Evolutionary conservation across 2,329 filamentous ascomycete genomes (phyloP).

Genomic region (Hysterium pulicare): DNA sequence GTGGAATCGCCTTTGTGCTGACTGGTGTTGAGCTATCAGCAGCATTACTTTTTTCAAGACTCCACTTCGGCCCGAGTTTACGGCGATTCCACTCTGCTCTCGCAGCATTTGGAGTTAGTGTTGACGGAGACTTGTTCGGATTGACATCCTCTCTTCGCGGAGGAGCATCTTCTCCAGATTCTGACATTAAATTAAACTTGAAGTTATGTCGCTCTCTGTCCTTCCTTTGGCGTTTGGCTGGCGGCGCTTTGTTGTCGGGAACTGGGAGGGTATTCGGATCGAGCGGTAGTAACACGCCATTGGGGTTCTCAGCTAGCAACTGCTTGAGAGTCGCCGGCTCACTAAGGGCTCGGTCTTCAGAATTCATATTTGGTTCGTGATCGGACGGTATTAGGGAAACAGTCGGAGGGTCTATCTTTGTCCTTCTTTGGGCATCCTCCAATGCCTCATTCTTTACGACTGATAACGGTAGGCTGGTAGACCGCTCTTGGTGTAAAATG

Average conservation of each 20-base stretch:
- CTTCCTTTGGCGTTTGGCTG: conserved; percentile 19
- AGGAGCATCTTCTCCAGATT: conserved; percentile 24
- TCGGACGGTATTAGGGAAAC: neutral
- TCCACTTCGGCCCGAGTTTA: conserved; percentile 14
- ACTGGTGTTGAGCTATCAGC: conserved; percentile 4
- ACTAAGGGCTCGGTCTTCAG: conserved; percentile 8
- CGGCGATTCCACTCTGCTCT: conserved; percentile 24
- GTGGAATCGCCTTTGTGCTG: conserved; percentile 10
- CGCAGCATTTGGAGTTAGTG: conserved; percentile 19
- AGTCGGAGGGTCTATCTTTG: too few species aligned
- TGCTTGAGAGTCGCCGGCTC: conserved; percentile 4
- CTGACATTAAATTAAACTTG: conserved; percentile 18
- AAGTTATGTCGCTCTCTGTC: conserved; percentile 5
- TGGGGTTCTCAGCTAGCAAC: neutral
- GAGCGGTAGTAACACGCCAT: conserved; percentile 17
- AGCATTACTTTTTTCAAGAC: conserved; percentile 8
- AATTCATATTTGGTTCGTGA: neutral
- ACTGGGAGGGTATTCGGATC: conserved; percentile 20
- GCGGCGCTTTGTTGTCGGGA: conserved; percentile 4
- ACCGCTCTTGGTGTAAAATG: conserved; percentile 23
- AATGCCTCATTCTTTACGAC: conserved; percentile 14
- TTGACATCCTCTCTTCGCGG: conserved; percentile 14
- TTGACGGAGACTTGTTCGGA: conserved; percentile 1
- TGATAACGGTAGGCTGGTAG: conserved; percentile 24
- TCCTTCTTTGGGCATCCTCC: too few species aligned